A percentile compares a stretch with the other conserved stretches of the same genome.
These are phyloP conservation scores for Melanomma pulvis-pyrius DNA, from an alignment of 495 filamentous ascomycete genomes.

Conservation along the genomic window DNA sequence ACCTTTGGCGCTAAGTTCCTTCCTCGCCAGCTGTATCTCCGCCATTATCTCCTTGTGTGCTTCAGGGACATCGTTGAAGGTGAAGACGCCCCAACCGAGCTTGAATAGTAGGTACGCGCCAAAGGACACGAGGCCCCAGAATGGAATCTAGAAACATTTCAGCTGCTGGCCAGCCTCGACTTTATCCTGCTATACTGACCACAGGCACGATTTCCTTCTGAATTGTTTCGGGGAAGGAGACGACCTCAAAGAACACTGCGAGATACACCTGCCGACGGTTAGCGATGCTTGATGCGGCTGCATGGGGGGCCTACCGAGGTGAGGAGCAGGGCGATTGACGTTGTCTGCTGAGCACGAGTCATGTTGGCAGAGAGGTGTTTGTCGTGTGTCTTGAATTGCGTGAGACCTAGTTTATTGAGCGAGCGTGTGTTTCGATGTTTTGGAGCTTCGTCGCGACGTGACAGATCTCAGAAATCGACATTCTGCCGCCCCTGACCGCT, in stretches of 20 bases:
- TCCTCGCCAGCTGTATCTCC: conserved; percentile 72
- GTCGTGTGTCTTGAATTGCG: neutral
- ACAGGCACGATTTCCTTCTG: conserved; percentile 73
- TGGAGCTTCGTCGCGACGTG: neutral
- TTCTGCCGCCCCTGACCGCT: conserved; percentile 4
- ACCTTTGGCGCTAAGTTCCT: conserved; percentile 66
- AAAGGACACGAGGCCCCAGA: conserved; percentile 89
- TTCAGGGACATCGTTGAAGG: conserved; percentile 93
- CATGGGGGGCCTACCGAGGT: conserved; percentile 67
- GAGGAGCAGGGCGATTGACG: conserved; percentile 81
- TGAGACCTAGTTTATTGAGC: neutral
- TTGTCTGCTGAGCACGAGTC: conserved; percentile 92
- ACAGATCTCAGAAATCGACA: conserved; percentile 13
- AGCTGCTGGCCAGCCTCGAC: neutral
- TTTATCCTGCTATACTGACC: conserved; percentile 48
- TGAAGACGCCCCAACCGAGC: conserved; percentile 87
- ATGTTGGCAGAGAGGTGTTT: conserved; percentile 51
- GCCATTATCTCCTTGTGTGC: conserved; percentile 87
- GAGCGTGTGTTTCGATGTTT: neutral
- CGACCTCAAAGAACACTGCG: conserved; percentile 76
- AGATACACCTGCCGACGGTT: conserved; percentile 72
- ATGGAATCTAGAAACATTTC: conserved; percentile 64
- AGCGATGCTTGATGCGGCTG: neutral
- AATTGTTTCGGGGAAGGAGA: conserved; percentile 76
- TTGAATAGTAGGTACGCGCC: conserved; percentile 92